Base-by-base conservation (phyloP, 371 early-diverging fungal species). In the Sporodiniella umbellata region DNA sequence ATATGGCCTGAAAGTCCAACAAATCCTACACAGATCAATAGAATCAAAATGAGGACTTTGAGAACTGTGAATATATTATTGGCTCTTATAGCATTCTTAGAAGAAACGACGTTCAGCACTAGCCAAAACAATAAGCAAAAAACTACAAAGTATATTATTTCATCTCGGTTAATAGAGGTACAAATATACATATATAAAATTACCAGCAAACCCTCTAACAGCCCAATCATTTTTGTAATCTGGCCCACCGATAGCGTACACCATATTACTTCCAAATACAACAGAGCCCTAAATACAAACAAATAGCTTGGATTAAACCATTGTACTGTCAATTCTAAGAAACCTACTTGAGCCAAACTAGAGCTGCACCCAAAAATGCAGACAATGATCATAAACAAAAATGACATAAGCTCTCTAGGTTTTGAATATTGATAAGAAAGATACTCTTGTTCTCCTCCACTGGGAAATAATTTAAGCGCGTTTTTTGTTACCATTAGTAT, bases 401-500 rank as follows among this genome's bases (percentile, higher is more conserved):
- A 64, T 0, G 64, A 45, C 3, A 60, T 33, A 2, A 64, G 24
- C 21, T 64, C 48, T 23, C 56, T 64, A 4, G 64, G 64, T 0
- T 42, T 39, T 10, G 56, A 56, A 23, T 42, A 64, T 38, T 55
- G 24, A 43, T 60, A 64, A 7, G 46, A 49, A n/a, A 64, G 45
- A 22, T 64, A 64, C 38, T 60, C 59, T 56, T 64, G 61, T 50
- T 60, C 60, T 4, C 60, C 64, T 1, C 64, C 64, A 45, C 58
- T 58, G 5, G 10, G 26, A 6, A 23, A 38, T 14, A n/a, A n/a
- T n/a, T n/a, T n/a, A n/a, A n/a, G n/a, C n/a, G 15, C 6, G 37
- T n/a, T 10, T 39, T 19, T 12, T 7, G 19, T 3, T 31, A 45
- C 4, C 30, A 8, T 22, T 28, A 7, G 30, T 28, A 28, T 28